Evolutionary conservation across 2,329 filamentous ascomycete genomes (phyloP), one percentile per base, ranked within the genome.

Genomic region (Fusarium annulatum): DNA sequence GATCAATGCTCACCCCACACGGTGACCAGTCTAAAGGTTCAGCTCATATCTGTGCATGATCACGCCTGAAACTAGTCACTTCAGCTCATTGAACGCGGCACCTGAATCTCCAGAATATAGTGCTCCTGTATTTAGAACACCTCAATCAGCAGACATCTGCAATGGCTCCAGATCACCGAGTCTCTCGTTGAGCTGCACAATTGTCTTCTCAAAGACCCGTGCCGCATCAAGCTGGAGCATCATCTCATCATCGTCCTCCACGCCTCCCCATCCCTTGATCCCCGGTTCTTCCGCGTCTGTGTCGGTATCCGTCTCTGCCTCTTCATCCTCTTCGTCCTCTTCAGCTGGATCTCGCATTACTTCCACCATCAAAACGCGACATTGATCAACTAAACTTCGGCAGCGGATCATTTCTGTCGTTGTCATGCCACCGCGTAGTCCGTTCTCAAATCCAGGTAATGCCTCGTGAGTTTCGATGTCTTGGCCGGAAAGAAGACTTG

Each of bases 391-490:
- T 36, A 97, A 84, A 78, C 93, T 94, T 79, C 93, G 92, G 72
- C 95, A 92, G 45, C 96, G 89, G 12, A 98, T 94, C 87, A 96
- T 97, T 80, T 98, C 94, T 2, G 93, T 96, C 23, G 83, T 85
- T 2, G 91, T 94, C 85, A 94, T 92, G 2, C 94, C 92, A 1
- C 91, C 89, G 2, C 86, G 82, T 9, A 86, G 84, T 2, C 88
- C 88, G 11, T 84, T 86, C 72, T 90, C 89, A 71, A 95, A 94
- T 0, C 94, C 94, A 0, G 94, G 91, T 2, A 97, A 84, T 0
- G 85, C 77, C 43, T 91, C 89, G 0, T 88, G 88, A 0, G 91
- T 91, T 19, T 91, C 88, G 7, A 91, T 82, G 77, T 97, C 91
- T 64, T 88, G 83, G 7, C 93, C 93, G 30, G 86, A 84, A 3